Percentiles rank a stretch among this genome's conserved stretches.
Conservation (phyloP, 345 rosid species). For the Salix koriyanagi region DNA sequence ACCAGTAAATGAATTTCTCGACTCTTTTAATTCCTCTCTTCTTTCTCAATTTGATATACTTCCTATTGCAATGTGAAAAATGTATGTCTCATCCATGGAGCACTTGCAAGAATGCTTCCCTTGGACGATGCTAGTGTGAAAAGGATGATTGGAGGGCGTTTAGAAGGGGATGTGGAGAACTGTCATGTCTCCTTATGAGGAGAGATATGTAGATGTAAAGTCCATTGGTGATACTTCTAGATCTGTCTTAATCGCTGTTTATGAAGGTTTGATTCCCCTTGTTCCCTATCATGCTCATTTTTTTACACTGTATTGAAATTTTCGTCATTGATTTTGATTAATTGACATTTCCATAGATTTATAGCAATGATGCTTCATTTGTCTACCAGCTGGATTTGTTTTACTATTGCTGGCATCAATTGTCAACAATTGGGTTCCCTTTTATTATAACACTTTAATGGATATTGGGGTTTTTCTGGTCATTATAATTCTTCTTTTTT, state of each 20-base stretch:
- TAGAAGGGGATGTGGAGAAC: slow-evolving; percentile 64
- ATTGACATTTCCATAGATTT: slow-evolving; percentile 47
- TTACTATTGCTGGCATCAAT: slow-evolving; percentile 67
- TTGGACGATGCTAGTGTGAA: slow-evolving; percentile 59
- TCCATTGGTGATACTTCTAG: slow-evolving; percentile 44
- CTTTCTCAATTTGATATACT: not conserved
- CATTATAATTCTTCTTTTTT: slow-evolving; percentile 60
- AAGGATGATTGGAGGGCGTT: slow-evolving; percentile 66
- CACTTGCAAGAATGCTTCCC: slow-evolving; percentile 65
- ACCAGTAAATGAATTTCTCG: slow-evolving; percentile 48
- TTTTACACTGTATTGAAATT: not conserved
- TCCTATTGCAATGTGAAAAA: not conserved
- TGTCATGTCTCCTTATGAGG: slow-evolving; percentile 72
- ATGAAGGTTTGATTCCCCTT: slow-evolving; percentile 47
- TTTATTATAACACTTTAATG: slow-evolving; percentile 90
- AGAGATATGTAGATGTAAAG: slow-evolving; percentile 70
- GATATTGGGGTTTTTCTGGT: slow-evolving; percentile 85
- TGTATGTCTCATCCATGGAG: not conserved
- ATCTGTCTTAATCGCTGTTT: slow-evolving; percentile 42
- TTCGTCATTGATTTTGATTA: not conserved
- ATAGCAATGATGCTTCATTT: slow-evolving; percentile 74
- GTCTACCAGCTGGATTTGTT: slow-evolving; percentile 57
- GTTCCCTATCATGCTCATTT: not conserved
- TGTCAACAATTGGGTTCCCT: slow-evolving; percentile 89
- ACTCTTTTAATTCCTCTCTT: not conserved